Conservation (phyloP, 208 protist species). For the Leishmania mexicana region DNA sequence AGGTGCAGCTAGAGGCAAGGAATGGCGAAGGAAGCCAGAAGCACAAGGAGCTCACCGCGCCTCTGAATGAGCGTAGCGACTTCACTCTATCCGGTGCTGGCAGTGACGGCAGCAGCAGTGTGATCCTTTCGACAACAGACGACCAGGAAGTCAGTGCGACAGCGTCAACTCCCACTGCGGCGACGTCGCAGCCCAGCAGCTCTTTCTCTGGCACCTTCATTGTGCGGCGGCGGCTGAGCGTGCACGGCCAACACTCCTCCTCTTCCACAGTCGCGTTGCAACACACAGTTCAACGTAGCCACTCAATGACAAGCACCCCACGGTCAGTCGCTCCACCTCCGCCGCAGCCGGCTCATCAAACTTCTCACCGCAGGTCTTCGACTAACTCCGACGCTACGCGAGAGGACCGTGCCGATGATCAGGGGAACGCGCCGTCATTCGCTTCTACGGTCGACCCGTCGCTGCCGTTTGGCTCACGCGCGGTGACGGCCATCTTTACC, state of each 20-base stretch:
- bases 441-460: conserved; percentile 10
- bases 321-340: neutral
- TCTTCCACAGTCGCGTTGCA: neutral
- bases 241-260: neutral
- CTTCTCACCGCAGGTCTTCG: neutral
- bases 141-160: neutral
- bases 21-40: neutral
- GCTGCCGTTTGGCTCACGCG: conserved; percentile 1
- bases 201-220: conserved; percentile 10
- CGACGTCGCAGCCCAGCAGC: neutral
- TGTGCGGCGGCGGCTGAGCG: conserved; percentile 8
- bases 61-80: neutral
- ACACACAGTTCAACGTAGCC: neutral
- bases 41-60: neutral
- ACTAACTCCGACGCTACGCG: neutral
- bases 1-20: too few species aligned
- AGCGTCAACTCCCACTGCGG: neutral
- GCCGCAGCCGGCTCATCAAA: neutral
- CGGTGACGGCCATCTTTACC: conserved; percentile 17
- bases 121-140: neutral
- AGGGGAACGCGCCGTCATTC: neutral
- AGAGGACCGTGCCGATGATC: neutral
- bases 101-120: neutral
- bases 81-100: neutral
- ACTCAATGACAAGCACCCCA: neutral